Evolutionary conservation across 768 basidiomycete species (phyloP).

Genomic region (Pleurotus giganteus): DNA sequence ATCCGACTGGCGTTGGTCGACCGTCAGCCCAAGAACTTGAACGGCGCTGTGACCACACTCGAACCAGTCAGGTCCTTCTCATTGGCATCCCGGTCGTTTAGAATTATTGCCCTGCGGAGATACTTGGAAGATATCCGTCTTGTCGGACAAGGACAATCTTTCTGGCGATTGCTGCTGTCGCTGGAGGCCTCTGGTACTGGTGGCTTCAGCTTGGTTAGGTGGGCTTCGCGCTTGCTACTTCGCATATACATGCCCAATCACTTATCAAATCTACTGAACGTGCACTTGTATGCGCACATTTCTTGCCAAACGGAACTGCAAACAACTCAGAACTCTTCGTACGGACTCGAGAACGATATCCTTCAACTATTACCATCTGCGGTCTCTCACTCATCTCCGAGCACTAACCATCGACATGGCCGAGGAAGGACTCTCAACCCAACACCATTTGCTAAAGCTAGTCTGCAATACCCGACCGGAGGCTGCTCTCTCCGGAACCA

Average conservation of each 20-base stretch:
- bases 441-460: constrained; percentile 32
- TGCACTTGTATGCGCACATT: constrained; percentile 11
- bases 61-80: constrained; percentile 35
- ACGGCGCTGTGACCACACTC: constrained; percentile 20
- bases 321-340: constrained; percentile 26
- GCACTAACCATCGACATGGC: constrained; percentile 40
- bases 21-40: constrained; percentile 11
- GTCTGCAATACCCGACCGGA: constrained; percentile 29
- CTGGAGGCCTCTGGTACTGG: constrained; percentile 16
- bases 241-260: constrained; percentile 16
- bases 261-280: constrained; percentile 13
- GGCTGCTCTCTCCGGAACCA: constrained; percentile 14
- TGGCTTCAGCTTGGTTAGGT: constrained; percentile 49
- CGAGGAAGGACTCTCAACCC: constrained; percentile 42
- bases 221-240: constrained; percentile 18
- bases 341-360: constrained; percentile 29
- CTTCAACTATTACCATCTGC: constrained; percentile 22
- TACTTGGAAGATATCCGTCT: constrained; percentile 33
- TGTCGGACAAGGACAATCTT: constrained; percentile 21
- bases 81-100: constrained; percentile 38
- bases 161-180: constrained; percentile 22
- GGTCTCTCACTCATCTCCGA: constrained; percentile 32
- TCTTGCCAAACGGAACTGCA: neutral
- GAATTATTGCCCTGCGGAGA: constrained; percentile 39
- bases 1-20: constrained; percentile 23